Evolutionary conservation across 805 yeast genomes (phyloP), one percentile per base, ranked within the genome.

Genomic region (Kodamaea neixiangensis): DNA sequence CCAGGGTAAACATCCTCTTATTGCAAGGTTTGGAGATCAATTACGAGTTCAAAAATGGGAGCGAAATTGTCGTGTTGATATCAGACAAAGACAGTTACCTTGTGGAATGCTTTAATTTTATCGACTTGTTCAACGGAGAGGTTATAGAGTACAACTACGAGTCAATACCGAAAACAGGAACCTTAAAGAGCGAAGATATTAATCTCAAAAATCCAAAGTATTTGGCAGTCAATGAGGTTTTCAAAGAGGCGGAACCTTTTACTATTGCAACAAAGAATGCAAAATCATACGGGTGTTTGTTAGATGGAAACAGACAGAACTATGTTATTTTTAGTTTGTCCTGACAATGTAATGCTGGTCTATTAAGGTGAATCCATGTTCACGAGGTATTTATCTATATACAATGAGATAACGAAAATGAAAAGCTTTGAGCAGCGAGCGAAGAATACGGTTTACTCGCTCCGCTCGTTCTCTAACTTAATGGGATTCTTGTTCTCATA

Each of bases 281-380:
- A 3, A 58, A 65, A 20, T 52, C 64, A 0, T 61, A 66, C 39
- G 78, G 74, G 5, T 73, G 78, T 52, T 52, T 80, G 13, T 53
- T 79, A 33, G 81, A 77, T 54, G 54, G 61, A 7, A 59, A 71
- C 20, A 72, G 62, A 46, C 74, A 69, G 53, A 67, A 71, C 47
- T 78, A 76, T 55, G 54, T 65, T 21, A 67, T 76, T 13, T 61
- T 77, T 34, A 65, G 64, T 52, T 52, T 48, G 63, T 52, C 41
- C 9, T 37, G 13, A 21, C 46, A 9, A 6, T 13, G 37, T 25
- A n/a, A 5, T 25, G 40, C 22, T 34, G 13, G 17, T 34, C 19
- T 34, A 34, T 34, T 7, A 14, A 34, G 7, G 5, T 5, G 31
- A 25, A 25, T 25, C 13, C 31, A 25, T 9, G 31, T 22, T 6